Evolutionary conservation across 306 rosid species (phyloP).

Genomic region (Psophocarpus tetragonolobus): DNA sequence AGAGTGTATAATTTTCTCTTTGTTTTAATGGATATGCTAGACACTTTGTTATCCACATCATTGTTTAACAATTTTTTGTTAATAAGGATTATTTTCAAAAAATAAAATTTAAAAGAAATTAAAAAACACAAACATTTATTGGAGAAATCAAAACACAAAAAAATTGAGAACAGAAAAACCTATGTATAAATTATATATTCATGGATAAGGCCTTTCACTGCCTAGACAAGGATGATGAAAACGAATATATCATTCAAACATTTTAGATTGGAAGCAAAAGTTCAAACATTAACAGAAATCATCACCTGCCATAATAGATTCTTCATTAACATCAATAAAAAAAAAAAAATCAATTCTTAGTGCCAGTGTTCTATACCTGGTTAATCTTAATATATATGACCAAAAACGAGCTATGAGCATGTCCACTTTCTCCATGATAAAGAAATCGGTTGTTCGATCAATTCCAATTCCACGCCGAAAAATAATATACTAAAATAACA

Average conservation of each 20-base stretch:
- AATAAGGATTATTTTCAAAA: too few relatives aligned
- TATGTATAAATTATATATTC: too few relatives aligned
- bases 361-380: conserved; percentile 46
- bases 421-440: conserved; percentile 87
- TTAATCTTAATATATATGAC: conserved; percentile 57
- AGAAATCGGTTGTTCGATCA: conserved; percentile 73
- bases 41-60: too few relatives aligned
- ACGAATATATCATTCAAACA: not conserved
- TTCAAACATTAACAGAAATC: not conserved
- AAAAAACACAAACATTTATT: too few relatives aligned
- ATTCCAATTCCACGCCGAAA: conserved; percentile 89
- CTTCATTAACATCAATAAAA: not conserved
- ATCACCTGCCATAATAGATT: not conserved
- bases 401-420: conserved; percentile 74
- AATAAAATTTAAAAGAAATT: too few relatives aligned
- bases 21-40: too few relatives aligned
- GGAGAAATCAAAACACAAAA: too few relatives aligned
- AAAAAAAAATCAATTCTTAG: not conserved
- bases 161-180: too few relatives aligned
- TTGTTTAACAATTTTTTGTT: too few relatives aligned
- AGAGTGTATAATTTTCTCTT: too few relatives aligned
- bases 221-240: not conserved
- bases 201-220: not conserved
- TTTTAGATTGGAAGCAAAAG: not conserved
- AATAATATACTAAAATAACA: conserved; percentile 67